A percentile compares a stretch with the other conserved stretches of the same genome.
phyloP scores from a whole-genome alignment of 164 flowering plant genomes.

The Nymphaea colorata region DNA sequence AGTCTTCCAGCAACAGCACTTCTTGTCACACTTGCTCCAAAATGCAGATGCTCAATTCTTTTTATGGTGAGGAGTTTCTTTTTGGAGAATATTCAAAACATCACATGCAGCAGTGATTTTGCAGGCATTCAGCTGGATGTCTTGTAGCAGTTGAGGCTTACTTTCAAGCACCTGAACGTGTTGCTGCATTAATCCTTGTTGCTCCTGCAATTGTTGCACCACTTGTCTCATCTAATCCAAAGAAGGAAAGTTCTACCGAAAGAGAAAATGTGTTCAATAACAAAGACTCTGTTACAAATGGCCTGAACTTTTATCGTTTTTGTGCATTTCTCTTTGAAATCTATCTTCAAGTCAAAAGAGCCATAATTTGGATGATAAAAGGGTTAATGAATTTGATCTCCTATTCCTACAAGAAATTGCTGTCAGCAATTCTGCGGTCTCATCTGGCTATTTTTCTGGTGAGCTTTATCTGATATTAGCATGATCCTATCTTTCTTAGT shows the following conservation, averaged over 20 bases:
- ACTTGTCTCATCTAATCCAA: constrained; percentile 9
- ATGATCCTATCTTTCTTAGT: neutral
- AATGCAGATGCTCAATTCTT: neutral
- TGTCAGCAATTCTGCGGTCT: constrained; percentile 54
- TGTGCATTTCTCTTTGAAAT: constrained; percentile 22
- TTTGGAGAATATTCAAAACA: neutral
- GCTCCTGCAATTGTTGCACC: constrained; percentile 95
- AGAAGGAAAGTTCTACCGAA: constrained; percentile 11
- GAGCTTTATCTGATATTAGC: constrained; percentile 6
- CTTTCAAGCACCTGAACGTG: constrained; percentile 84
- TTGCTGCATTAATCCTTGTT: constrained; percentile 86
- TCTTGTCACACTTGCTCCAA: no score
- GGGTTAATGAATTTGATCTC: constrained; percentile 34
- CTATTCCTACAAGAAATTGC: constrained; percentile 39
- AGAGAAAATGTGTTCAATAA: constrained; percentile 14
- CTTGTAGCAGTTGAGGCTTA: constrained; percentile 73
- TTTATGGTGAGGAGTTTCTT: neutral
- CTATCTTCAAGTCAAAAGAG: constrained; percentile 18
- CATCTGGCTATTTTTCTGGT: constrained; percentile 58
- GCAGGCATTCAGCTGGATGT: constrained; percentile 94
- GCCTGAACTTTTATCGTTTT: constrained; percentile 16
- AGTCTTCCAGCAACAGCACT: no score
- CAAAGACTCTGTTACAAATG: constrained; percentile 12
- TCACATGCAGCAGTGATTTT: constrained; percentile 5
- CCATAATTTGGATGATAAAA: constrained; percentile 24